phyloP scores from a whole-genome alignment of 345 rosid species.

The Lenwebbia sp. region DNA sequence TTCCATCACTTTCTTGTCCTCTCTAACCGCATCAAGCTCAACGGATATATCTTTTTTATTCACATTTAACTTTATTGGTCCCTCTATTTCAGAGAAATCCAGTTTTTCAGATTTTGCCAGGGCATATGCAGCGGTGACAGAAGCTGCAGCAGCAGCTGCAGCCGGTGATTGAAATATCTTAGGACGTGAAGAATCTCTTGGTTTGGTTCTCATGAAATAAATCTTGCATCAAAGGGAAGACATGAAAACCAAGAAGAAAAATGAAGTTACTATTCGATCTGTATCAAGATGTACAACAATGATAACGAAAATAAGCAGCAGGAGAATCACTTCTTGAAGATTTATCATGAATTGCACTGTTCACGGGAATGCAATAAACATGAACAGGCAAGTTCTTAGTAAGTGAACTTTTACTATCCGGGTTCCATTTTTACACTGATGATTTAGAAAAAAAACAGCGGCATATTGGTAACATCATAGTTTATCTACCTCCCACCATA shows the following conservation, averaged over 20 bases:
- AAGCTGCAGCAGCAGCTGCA: conserved; percentile 97
- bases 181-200: conserved; percentile 49
- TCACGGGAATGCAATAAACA: neutral
- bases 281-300: neutral
- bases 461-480: neutral
- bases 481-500: neutral
- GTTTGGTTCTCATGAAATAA: conserved; percentile 69
- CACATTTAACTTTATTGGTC: conserved; percentile 27
- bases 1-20: conserved; percentile 57
- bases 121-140: conserved; percentile 95
- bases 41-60: conserved; percentile 23
- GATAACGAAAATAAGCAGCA: neutral
- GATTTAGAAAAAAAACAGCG: neutral
- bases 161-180: conserved; percentile 91
- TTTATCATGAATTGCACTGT: neutral
- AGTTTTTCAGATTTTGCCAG: conserved; percentile 74
- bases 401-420: neutral
- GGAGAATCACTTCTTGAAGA: neutral
- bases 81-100: conserved; percentile 31
- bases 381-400: neutral
- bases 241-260: neutral
- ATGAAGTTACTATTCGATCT: neutral
- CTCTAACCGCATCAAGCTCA: conserved; percentile 47
- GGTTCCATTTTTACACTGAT: neutral
- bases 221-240: conserved; percentile 29